Base-by-base conservation (phyloP, 805 yeast genomes). In the Dipodascopsis uninucleata region DNA sequence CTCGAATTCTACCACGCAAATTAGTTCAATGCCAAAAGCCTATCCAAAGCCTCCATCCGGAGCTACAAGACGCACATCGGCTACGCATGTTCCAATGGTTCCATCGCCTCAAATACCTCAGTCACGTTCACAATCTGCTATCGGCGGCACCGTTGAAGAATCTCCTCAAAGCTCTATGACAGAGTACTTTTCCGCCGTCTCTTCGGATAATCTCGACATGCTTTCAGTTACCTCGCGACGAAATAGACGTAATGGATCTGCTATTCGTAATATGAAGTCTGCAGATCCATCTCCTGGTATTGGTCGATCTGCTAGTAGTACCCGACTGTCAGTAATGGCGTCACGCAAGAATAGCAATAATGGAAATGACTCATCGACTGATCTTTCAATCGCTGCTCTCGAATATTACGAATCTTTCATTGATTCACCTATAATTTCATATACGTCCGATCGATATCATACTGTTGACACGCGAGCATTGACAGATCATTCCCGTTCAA, bases 401-500 rank as follows among this genome's bases (percentile, higher is more conserved):
- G 51, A 47, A 10, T 50, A 46, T 28, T 43, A 50, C 43, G 52
- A 43, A 20, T 29, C 53, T 3, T 39, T 50, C 14, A 42, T 39
- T 22, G 54, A 41, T 10, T 41, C 52, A 3, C 49, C 53, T 22
- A 24, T 50, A 32, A 32, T 37, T n/a, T 28, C 29, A 18, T 47
- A 42, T 36, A 50, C 55, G 5, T 50, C 55, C 16, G 55, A 50
- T 24, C 43, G 55, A 6, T 50, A 50, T 18, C 39, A 36, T 4
- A 33, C 25, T 4, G 55, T 50, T 24, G 55, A 50, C 31, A 41
- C 49, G 7, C 45, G 45, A 8, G 39, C 39, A 9, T 36, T 50
- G 36, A 31, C 53, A 5, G 52, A 47, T 31, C 54, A 43, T n/a
- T 49, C 54, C 6, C 53, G 55, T 1, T 35, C 53, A 17, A 50